Evolutionary conservation across 2,329 filamentous ascomycete species (phyloP), one percentile per base, ranked within the genome.

Genomic region (Cryphonectria parasitica): DNA sequence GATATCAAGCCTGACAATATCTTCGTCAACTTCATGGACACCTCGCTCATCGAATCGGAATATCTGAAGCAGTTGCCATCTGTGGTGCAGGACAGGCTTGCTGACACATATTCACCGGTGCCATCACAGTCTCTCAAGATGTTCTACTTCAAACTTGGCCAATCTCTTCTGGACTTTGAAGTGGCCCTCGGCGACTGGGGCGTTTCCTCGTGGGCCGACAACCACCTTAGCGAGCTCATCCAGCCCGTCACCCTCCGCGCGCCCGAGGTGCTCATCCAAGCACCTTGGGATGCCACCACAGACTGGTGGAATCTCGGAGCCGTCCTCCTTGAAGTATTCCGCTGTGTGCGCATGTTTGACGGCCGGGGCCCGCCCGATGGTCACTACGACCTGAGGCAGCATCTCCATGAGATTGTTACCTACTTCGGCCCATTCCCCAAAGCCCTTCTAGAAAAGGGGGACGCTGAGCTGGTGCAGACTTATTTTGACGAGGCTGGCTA

Each of bases 161-260:
- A 65, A 52, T 1, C 68, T 28, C 31, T 4, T 61, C 13, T 3
- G 19, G 69, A 72, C 19, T 70, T 77, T 62, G 72, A 75, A n/a
- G 63, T 77, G 41, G 71, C 68, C 31, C 72, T 77, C 15, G 71
- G 74, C 25, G 75, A 77, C 39, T 77, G 74, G 73, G 75, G 74
- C 2, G 73, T 74, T 10, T 63, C 76, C 7, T 71, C 70, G 17
- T 77, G 74, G 73, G 61, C 70, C 10, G 61, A 63, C 49, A 71
- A 74, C 4, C 70, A 77, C 52, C 70, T 75, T 6, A 63, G 52
- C 1, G 71, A 73, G 63, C 52, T 64, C 22, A 74, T 76, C 52
- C 75, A 77, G 62, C 76, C 76, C n/a, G 66, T 74, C n/a, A n/a
- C 62, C n/a, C 73, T 77, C 8, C 74, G 75, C n/a, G 65, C 75